Percentiles rank a stretch among this genome's conserved stretches.
Conservation (phyloP, 805 yeast genomes). For the Starmerella floricola region DNA sequence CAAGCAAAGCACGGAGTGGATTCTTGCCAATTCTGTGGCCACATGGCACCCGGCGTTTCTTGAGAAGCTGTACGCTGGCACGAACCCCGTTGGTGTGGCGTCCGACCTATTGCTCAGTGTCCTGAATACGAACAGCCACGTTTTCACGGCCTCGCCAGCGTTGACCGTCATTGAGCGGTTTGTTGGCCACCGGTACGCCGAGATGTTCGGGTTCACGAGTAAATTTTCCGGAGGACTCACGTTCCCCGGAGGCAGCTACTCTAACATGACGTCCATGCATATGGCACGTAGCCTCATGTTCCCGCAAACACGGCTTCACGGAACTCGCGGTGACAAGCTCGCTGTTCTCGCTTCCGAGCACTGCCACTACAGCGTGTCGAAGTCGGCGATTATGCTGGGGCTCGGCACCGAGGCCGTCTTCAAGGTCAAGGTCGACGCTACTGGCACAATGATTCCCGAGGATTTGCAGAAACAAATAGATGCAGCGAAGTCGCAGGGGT, state of each 20-base stretch:
- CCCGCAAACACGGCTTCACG: slow-evolving; percentile 58
- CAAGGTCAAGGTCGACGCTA: slow-evolving; percentile 45
- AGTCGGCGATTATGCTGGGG: slow-evolving; percentile 67
- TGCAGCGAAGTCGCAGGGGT: slow-evolving; percentile 40
- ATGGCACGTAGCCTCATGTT: slow-evolving; percentile 54
- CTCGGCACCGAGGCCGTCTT: slow-evolving; percentile 52
- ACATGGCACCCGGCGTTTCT: slow-evolving; percentile 83
- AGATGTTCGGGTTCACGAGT: slow-evolving; percentile 43
- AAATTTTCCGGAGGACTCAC: slow-evolving; percentile 67
- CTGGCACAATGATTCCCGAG: slow-evolving; percentile 45
- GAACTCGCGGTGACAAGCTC: slow-evolving; percentile 43
- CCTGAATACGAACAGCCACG: slow-evolving; percentile 75
- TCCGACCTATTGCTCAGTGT: slow-evolving; percentile 57
- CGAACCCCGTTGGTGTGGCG: slow-evolving; percentile 71
- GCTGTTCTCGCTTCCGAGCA: slow-evolving; percentile 63
- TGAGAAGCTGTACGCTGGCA: slow-evolving; percentile 76
- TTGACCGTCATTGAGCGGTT: slow-evolving; percentile 61
- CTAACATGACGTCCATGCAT: slow-evolving; percentile 66
- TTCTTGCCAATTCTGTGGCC: slow-evolving; percentile 56
- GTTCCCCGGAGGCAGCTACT: slow-evolving; percentile 80
- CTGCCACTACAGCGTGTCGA: slow-evolving; percentile 69
- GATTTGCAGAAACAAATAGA: slow-evolving; percentile 38
- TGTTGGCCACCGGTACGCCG: slow-evolving; percentile 56
- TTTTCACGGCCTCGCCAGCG: slow-evolving; percentile 71
- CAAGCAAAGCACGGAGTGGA: slow-evolving; percentile 39